phyloP scores from a whole-genome alignment of 2,329 filamentous ascomycete genomes.

The Neonectria ditissima region DNA sequence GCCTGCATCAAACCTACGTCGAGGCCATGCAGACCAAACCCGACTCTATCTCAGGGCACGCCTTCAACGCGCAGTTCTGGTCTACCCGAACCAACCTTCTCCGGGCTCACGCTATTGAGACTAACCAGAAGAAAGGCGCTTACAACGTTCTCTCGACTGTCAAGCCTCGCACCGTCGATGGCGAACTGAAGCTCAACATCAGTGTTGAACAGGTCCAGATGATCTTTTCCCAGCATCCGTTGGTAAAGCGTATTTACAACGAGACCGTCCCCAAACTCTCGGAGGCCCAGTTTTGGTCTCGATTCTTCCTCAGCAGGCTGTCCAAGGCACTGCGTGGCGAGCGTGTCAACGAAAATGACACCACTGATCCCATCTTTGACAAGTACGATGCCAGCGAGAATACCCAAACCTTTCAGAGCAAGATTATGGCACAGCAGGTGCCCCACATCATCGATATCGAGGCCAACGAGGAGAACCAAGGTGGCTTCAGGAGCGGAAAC shows the following conservation, averaged over 20 bases:
- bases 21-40: conserved; percentile 87
- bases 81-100: conserved; percentile 86
- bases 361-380: conserved; percentile 83
- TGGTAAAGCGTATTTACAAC: conserved; percentile 91
- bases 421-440: conserved; percentile 73
- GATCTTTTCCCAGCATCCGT: conserved; percentile 91
- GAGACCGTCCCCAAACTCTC: conserved; percentile 87
- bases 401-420: conserved; percentile 62
- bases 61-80: conserved; percentile 96
- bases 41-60: conserved; percentile 80
- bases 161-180: conserved; percentile 69
- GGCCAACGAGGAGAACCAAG: conserved; percentile 95
- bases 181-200: conserved; percentile 81
- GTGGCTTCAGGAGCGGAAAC: conserved; percentile 84
- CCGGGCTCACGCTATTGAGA: conserved; percentile 90
- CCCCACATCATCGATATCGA: conserved; percentile 93
- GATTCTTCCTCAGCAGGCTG: conserved; percentile 91
- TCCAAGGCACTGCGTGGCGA: conserved; percentile 94
- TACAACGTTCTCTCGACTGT: conserved; percentile 95
- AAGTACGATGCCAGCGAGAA: conserved; percentile 84
- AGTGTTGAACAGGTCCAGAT: conserved; percentile 92
- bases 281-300: conserved; percentile 89
- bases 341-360: conserved; percentile 81
- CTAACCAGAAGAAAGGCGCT: conserved; percentile 84
- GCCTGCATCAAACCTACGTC: conserved; percentile 85